phyloP scores from a whole-genome alignment of 495 filamentous ascomycete species.

The Filosporella fistucella region DNA sequence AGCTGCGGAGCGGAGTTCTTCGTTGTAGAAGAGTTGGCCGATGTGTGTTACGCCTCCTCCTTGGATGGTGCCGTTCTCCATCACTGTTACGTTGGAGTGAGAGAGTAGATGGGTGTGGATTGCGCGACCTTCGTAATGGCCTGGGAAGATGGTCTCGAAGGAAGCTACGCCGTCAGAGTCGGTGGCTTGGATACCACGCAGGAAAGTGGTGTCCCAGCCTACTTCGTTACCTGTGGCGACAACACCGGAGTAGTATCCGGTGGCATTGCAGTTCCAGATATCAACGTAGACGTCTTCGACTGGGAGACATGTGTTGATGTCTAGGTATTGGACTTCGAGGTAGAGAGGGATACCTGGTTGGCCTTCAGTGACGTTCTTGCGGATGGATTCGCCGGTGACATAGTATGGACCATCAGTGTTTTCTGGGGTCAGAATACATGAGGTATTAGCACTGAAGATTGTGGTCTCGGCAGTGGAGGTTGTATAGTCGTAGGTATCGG shows the following conservation, averaged over 20 bases:
- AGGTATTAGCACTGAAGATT: constrained; percentile 51
- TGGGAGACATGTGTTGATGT: constrained; percentile 46
- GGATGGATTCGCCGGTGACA: constrained; percentile 49
- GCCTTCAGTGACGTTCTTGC: constrained; percentile 43
- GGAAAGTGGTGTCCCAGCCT: constrained; percentile 41
- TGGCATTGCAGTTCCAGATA: constrained; percentile 53
- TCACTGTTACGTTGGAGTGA: constrained; percentile 37
- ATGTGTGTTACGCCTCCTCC: constrained; percentile 48
- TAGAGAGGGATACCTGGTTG: constrained; percentile 44
- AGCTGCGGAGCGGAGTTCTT: constrained; percentile 42
- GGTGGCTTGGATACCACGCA: constrained; percentile 46
- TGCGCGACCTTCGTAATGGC: constrained; percentile 53
- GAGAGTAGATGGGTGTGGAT: constrained; percentile 51
- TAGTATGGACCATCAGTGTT: constrained; percentile 52
- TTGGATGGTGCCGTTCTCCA: constrained; percentile 43
- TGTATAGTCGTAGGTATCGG: constrained; percentile 34
- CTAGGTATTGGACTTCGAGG: constrained; percentile 51
- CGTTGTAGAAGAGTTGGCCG: constrained; percentile 61
- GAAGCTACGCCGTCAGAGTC: constrained; percentile 47
- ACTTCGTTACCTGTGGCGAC: constrained; percentile 25
- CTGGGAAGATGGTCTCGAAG: constrained; percentile 55
- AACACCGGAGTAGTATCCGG: constrained; percentile 47
- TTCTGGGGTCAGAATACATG: constrained; percentile 42
- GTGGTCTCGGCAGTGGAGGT: constrained; percentile 38
- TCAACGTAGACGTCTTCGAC: constrained; percentile 45